Evolutionary conservation across 257 asterid genomes (phyloP).

Genomic region (Fraxinus quadrangulata): DNA sequence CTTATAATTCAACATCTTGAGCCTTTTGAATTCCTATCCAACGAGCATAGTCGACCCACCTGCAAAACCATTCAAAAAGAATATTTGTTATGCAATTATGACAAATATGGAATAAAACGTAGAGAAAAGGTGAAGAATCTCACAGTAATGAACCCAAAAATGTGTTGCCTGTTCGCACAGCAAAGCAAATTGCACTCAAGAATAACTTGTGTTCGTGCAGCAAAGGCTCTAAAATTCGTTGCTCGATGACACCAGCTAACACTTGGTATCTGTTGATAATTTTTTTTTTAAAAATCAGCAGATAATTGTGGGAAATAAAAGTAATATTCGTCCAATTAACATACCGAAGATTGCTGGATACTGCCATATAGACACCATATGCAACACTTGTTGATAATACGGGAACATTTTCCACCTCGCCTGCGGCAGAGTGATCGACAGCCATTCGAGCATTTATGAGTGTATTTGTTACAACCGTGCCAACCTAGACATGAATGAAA

Average conservation of each 20-base stretch:
- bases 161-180: too few relatives aligned
- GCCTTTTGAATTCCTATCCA: constrained; percentile 26
- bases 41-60: constrained; percentile 33
- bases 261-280: constrained; percentile 20
- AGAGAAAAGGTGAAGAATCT: neutral
- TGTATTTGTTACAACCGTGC: constrained; percentile 27
- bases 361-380: too few relatives aligned
- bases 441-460: constrained; percentile 26
- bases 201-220: constrained; percentile 27
- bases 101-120: neutral
- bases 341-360: constrained; percentile 15
- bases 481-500: constrained; percentile 20
- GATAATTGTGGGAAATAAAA: neutral
- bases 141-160: too few relatives aligned
- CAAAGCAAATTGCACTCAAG: constrained; percentile 25
- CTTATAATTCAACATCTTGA: constrained; percentile 1
- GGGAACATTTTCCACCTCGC: constrained; percentile 7
- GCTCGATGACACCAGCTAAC: constrained; percentile 22
- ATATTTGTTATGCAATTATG: neutral
- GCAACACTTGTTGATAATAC: too few relatives aligned
- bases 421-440: constrained; percentile 17
- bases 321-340: neutral
- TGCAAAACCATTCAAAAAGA: constrained; percentile 16
- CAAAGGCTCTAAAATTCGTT: constrained; percentile 22
- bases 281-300: neutral